phyloP scores from a whole-genome alignment of 768 basidiomycete genomes.

The Daedaleopsis nitida region DNA sequence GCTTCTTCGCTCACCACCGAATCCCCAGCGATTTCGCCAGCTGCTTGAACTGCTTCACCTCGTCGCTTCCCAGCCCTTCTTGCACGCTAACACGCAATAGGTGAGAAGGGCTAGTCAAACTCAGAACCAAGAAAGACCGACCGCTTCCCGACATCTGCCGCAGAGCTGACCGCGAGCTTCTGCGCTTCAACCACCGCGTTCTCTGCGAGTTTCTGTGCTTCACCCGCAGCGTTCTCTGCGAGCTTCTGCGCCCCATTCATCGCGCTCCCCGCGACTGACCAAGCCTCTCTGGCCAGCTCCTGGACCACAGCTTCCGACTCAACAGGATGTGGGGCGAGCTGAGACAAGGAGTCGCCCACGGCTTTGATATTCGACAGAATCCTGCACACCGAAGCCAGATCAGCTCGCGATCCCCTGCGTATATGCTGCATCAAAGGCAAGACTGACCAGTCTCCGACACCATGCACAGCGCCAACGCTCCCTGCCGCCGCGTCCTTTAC shows the following conservation, averaged over 20 bases:
- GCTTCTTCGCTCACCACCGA: neutral
- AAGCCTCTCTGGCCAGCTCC: neutral
- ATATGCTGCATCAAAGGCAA: too few relatives aligned
- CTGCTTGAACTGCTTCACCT: neutral
- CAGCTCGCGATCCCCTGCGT: too few relatives aligned
- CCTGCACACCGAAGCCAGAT: too few relatives aligned
- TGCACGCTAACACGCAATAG: neutral
- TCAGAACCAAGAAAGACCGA: neutral
- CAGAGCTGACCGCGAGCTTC: too few relatives aligned
- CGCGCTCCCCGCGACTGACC: too few relatives aligned
- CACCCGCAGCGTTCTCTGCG: neutral
- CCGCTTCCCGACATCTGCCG: neutral
- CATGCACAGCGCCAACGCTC: too few relatives aligned
- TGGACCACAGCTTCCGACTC: neutral
- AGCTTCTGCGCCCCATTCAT: neutral
- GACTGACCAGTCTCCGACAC: too few relatives aligned
- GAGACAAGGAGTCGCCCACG: neutral
- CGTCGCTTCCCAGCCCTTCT: neutral
- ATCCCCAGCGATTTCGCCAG: neutral
- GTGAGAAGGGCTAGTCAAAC: neutral
- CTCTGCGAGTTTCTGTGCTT: neutral
- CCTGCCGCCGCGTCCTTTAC: too few relatives aligned
- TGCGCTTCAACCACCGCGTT: neutral
- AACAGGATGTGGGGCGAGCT: neutral
- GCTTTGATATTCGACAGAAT: neutral